These are phyloP conservation scores for Colletotrichum horii DNA, from an alignment of 2,329 filamentous ascomycete species.

Conservation along the genomic window DNA sequence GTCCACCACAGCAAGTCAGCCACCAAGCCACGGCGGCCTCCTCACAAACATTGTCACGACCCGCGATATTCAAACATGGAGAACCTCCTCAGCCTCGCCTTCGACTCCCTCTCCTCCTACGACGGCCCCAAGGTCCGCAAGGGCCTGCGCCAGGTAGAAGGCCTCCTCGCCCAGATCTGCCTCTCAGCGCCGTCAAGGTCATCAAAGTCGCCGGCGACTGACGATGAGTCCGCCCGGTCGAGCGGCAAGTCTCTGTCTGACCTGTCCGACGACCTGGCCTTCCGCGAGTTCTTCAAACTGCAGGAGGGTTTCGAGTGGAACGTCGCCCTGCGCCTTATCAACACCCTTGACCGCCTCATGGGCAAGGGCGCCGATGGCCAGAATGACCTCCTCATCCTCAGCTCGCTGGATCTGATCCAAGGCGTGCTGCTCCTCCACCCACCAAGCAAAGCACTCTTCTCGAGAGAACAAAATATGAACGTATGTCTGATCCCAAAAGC, in stretches of 20 bases:
- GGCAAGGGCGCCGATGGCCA: constrained; percentile 82
- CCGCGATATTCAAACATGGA: constrained; percentile 67
- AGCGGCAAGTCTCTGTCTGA: constrained; percentile 68
- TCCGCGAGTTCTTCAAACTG: constrained; percentile 93
- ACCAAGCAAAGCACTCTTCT: constrained; percentile 85
- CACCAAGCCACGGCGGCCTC: not conserved
- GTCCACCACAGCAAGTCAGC: constrained; percentile 17
- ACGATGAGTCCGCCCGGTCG: constrained; percentile 1
- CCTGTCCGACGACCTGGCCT: constrained; percentile 82
- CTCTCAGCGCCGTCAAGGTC: constrained; percentile 58
- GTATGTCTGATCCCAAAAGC: constrained; percentile 47
- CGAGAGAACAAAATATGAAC: constrained; percentile 93
- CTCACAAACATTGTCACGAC: constrained; percentile 26
- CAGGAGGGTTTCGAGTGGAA: constrained; percentile 99
- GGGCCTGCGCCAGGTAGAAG: constrained; percentile 92
- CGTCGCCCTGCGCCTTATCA: constrained; percentile 83
- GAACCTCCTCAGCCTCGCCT: constrained; percentile 86
- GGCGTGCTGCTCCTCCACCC: constrained; percentile 88
- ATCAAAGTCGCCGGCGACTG: constrained; percentile 21
- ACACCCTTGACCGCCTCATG: constrained; percentile 84
- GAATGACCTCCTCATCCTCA: constrained; percentile 88
- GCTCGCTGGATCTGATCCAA: constrained; percentile 87
- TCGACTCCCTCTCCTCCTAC: constrained; percentile 95
- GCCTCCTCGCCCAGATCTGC: constrained; percentile 92
- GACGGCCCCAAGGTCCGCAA: constrained; percentile 90